Percentiles rank a stretch among this genome's conserved stretches.
phyloP scores from a whole-genome alignment of 2,329 filamentous ascomycete genomes.

The Albifimbria verrucaria region DNA sequence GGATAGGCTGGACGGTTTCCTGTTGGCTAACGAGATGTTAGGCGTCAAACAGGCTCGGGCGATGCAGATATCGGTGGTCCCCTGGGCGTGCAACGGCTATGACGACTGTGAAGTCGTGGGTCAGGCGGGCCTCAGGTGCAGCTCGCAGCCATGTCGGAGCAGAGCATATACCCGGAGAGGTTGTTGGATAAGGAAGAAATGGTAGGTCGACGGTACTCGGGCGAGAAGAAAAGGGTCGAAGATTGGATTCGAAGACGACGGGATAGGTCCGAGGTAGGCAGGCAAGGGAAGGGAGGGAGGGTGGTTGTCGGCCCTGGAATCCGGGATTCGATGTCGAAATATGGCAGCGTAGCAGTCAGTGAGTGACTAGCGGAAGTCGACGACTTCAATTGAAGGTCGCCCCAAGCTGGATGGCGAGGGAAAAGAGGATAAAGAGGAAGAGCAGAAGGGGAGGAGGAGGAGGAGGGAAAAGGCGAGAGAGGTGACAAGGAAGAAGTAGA shows the following conservation, averaged over 20 bases:
- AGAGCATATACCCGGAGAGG: neutral
- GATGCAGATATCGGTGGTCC: neutral
- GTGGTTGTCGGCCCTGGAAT: too few species aligned
- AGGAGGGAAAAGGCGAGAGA: constrained; percentile 16
- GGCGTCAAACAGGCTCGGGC: neutral
- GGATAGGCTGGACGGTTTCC: neutral
- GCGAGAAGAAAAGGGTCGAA: too few species aligned
- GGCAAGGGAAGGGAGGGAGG: too few species aligned
- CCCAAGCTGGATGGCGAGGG: constrained; percentile 1
- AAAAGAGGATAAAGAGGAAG: constrained; percentile 10
- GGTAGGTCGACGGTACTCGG: too few species aligned
- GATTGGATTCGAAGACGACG: too few species aligned
- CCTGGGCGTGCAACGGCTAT: neutral
- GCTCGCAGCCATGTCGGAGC: neutral
- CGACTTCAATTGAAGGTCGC: neutral
- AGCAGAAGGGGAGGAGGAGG: constrained; percentile 5
- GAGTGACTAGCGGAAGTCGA: too few species aligned
- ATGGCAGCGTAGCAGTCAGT: too few species aligned
- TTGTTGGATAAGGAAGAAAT: too few species aligned
- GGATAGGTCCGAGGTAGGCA: too few species aligned
- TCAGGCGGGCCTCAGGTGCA: neutral
- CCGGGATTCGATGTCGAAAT: too few species aligned
- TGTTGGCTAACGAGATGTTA: neutral
- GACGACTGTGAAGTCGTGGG: neutral
- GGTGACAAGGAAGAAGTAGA: constrained; percentile 13